These are phyloP conservation scores for Solanum etuberosum DNA, from an alignment of 257 asterid species.

Conservation along the genomic window DNA sequence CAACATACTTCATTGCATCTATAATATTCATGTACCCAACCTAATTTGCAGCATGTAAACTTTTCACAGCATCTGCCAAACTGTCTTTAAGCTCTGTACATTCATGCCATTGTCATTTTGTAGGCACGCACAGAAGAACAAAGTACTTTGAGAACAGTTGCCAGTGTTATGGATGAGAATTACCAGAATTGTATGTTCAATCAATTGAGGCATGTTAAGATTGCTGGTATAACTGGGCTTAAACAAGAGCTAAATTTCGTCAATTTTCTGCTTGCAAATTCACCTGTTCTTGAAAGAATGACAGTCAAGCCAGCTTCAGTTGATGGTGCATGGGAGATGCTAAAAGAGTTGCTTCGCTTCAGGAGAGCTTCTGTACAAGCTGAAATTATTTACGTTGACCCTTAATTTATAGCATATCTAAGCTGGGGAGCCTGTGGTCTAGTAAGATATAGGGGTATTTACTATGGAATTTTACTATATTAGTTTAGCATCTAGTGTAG, in stretches of 20 bases:
- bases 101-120: background rate
- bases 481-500: background rate
- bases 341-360: slow-evolving; percentile 72
- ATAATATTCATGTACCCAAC: background rate
- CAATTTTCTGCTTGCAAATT: slow-evolving; percentile 56
- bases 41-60: background rate
- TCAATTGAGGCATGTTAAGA: slow-evolving; percentile 53
- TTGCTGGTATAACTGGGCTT: slow-evolving; percentile 55
- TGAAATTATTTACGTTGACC: slow-evolving; percentile 58
- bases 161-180: slow-evolving; percentile 19
- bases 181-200: slow-evolving; percentile 28
- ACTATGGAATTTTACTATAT: background rate
- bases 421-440: background rate
- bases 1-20: background rate
- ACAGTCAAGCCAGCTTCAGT: slow-evolving; percentile 54
- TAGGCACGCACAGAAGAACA: slow-evolving; percentile 83
- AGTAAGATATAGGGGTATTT: background rate
- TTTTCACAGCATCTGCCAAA: background rate
- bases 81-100: background rate
- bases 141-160: slow-evolving; percentile 5
- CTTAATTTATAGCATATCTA: slow-evolving; percentile 15
- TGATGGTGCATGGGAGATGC: slow-evolving; percentile 65
- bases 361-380: slow-evolving; percentile 73
- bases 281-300: slow-evolving; percentile 77
- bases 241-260: slow-evolving; percentile 64